A percentile compares a stretch with the other conserved stretches of the same genome.
Evolutionary conservation across 495 filamentous ascomycete genomes (phyloP).

Genomic region (Tricharina praecox): DNA sequence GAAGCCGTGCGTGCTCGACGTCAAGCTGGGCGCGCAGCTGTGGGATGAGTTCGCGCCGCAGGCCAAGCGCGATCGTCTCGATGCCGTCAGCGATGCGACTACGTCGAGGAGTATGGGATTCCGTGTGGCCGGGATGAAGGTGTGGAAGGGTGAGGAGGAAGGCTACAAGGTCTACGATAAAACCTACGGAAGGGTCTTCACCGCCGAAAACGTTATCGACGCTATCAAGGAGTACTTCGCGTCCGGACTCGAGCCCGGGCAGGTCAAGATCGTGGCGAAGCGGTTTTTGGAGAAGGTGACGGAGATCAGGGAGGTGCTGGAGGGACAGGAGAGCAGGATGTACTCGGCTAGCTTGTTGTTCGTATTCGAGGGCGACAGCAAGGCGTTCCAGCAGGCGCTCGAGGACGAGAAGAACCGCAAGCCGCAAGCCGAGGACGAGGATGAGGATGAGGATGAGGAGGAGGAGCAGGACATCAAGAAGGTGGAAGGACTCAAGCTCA

Average conservation of each 20-base stretch:
- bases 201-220: constrained; percentile 48
- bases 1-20: constrained; percentile 81
- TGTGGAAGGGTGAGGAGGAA: constrained; percentile 46
- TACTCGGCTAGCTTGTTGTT: constrained; percentile 80
- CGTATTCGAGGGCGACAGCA: constrained; percentile 76
- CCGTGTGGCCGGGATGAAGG: constrained; percentile 85
- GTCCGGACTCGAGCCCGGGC: constrained; percentile 38
- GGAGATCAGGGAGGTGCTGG: constrained; percentile 45
- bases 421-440: constrained; percentile 32
- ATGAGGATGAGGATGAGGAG: constrained; percentile 49
- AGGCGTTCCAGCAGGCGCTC: constrained; percentile 48
- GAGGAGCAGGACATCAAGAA: constrained; percentile 49
- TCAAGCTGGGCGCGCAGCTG: constrained; percentile 72
- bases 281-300: constrained; percentile 51
- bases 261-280: constrained; percentile 39
- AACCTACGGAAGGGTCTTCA: constrained; percentile 65
- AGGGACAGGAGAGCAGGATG: constrained; percentile 75
- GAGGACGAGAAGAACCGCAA: constrained; percentile 35
- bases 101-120: constrained; percentile 70
- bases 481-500: constrained; percentile 69
- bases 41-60: constrained; percentile 70
- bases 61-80: constrained; percentile 62
- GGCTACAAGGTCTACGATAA: constrained; percentile 71
- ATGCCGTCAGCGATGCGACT: constrained; percentile 59
- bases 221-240: constrained; percentile 62